A percentile compares a stretch with the other conserved stretches of the same genome.
phyloP scores from a whole-genome alignment of 352 stramenopile genomes.

The Elongisporangium senticosum region DNA sequence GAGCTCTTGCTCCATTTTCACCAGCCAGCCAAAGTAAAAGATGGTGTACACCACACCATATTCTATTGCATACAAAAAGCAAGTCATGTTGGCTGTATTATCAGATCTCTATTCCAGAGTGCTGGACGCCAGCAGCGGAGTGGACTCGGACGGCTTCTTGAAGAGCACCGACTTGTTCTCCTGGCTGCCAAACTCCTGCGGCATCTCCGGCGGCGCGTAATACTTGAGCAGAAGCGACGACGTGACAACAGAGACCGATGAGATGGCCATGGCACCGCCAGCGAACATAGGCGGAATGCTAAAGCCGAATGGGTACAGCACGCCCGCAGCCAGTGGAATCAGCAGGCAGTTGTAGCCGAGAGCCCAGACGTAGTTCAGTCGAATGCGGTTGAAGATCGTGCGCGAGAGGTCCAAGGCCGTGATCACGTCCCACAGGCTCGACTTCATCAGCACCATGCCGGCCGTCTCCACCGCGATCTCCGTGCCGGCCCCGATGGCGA shows the following conservation, averaged over 20 bases:
- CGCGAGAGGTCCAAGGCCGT: slow-evolving; percentile 94
- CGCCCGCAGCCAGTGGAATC: slow-evolving; percentile 95
- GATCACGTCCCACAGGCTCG: slow-evolving; percentile 92
- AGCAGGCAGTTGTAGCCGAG: slow-evolving; percentile 97
- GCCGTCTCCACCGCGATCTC: slow-evolving; percentile 98
- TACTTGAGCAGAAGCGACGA: slow-evolving; percentile 92
- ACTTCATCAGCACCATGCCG: slow-evolving; percentile 91
- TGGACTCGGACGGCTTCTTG: slow-evolving; percentile 73
- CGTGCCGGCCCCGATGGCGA: slow-evolving; percentile 93
- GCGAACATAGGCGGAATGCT: slow-evolving; percentile 95
- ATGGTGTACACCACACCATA: neutral
- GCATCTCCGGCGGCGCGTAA: slow-evolving; percentile 82
- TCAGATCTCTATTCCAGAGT: slow-evolving; percentile 32
- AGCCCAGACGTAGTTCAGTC: slow-evolving; percentile 97
- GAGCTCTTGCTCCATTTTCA: neutral
- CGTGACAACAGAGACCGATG: slow-evolving; percentile 94
- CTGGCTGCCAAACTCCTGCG: slow-evolving; percentile 44
- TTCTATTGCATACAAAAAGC: too few species aligned
- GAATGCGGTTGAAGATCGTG: slow-evolving; percentile 95
- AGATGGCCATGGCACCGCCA: slow-evolving; percentile 95
- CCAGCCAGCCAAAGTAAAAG: neutral
- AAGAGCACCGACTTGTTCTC: slow-evolving; percentile 79
- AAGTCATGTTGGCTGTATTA: neutral
- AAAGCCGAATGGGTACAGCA: slow-evolving; percentile 94
- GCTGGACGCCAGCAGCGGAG: slow-evolving; percentile 66